A percentile compares a stretch with the other conserved stretches of the same genome.
phyloP scores from a whole-genome alignment of 768 basidiomycete genomes.

The Amanita thiersii region DNA sequence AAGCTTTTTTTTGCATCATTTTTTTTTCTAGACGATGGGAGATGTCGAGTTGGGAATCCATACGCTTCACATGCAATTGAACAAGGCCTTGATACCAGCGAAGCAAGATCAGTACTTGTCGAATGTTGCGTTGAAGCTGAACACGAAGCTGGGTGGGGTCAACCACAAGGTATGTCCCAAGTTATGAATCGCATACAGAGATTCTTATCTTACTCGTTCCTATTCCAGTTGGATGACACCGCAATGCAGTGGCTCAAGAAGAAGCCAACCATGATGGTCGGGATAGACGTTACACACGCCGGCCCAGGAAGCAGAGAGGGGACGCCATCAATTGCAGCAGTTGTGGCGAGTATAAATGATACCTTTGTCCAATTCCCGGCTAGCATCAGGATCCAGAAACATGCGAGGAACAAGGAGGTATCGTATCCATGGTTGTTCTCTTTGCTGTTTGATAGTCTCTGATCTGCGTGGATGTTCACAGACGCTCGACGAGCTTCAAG shows the following conservation, averaged over 20 bases:
- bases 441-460: slow-evolving; percentile 6
- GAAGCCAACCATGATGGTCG: slow-evolving; percentile 73
- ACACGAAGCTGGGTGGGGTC: slow-evolving; percentile 75
- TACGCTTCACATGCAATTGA: slow-evolving; percentile 64
- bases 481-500: slow-evolving; percentile 62
- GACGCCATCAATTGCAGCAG: slow-evolving; percentile 77
- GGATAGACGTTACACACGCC: slow-evolving; percentile 81
- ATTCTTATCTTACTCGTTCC: slow-evolving; percentile 8
- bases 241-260: slow-evolving; percentile 60
- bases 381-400: slow-evolving; percentile 58
- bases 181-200: neutral
- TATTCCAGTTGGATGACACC: slow-evolving; percentile 36
- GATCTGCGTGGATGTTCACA: slow-evolving; percentile 17
- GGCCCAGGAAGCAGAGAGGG: slow-evolving; percentile 58
- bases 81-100: slow-evolving; percentile 48
- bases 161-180: slow-evolving; percentile 48
- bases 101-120: slow-evolving; percentile 78
- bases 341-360: slow-evolving; percentile 69
- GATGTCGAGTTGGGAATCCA: slow-evolving; percentile 69
- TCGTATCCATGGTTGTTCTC: neutral
- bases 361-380: slow-evolving; percentile 74
- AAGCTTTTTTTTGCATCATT: neutral
- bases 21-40: slow-evolving; percentile 41
- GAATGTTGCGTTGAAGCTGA: slow-evolving; percentile 75
- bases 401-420: slow-evolving; percentile 34